Evolutionary conservation across 495 filamentous ascomycete species (phyloP), one percentile per base, ranked within the genome.

Genomic region (Pyrenula aspistea): DNA sequence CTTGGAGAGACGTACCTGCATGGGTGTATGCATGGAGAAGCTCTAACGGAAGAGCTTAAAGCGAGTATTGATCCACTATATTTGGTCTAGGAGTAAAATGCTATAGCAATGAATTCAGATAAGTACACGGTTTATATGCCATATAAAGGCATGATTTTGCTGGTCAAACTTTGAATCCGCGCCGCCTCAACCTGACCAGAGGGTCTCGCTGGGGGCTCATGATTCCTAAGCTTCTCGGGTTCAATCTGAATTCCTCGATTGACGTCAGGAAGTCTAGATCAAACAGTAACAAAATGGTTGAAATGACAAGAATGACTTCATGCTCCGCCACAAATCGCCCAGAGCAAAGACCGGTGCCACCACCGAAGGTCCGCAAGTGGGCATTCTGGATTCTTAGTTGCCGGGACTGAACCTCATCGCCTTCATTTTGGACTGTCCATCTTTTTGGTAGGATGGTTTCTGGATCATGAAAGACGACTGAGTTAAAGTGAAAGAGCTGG

Each of bases 271-370:
- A 42, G 8, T 42, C 31, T 15, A 42, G 31, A 42, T 57, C 56
- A n/a, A 31, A 57, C 24, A 53, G 23, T 25, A 24, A 23, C 3
- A 57, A 22, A 25, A 57, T 12, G 4, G 51, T 47, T 15, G 56
- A 51, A 8, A 53, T 51, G 10, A 53, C 51, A 24, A 53, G 21
- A 24, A 57, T 57, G 19, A 57, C 51, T 54, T 57, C 56, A 4
- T 57, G 47, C n/a, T 57, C 56, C 11, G 56, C 56, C 8, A 57
- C 48, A 42, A 57, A 57, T 47, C 56, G 19, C 11, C 56, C 56
- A 1, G 49, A 53, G 25, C 56, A 57, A 42, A 57, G 22, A 42
- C 56, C 56, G 1, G 24, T 54, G 42, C 56, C 56, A n/a, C 56
- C 56, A 15, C 56, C 56, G 49, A 57, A 57, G 2, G 49, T 51